Conservation (phyloP, 2,329 filamentous ascomycete genomes). For the Drechslerella coelobrocha region DNA sequence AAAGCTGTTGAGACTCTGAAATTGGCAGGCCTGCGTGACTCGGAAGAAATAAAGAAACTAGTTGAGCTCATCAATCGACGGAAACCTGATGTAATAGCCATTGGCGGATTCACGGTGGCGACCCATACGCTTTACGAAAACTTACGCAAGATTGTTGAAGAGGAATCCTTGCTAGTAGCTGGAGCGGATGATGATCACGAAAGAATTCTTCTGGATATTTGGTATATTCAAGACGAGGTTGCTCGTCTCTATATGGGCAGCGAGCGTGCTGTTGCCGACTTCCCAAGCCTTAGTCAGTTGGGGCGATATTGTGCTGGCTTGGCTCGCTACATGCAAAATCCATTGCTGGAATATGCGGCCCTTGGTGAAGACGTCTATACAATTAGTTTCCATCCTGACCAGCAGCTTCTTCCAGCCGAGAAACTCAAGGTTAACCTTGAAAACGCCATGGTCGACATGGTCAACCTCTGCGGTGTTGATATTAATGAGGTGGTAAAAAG, state of each 20-base stretch:
- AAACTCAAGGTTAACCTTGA: conserved; percentile 86
- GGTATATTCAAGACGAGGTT: conserved; percentile 95
- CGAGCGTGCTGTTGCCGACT: conserved; percentile 76
- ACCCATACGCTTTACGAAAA: conserved; percentile 83
- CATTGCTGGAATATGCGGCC: conserved; percentile 93
- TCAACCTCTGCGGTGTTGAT: conserved; percentile 94
- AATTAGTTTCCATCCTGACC: conserved; percentile 85
- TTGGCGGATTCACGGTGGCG: conserved; percentile 87
- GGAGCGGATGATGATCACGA: conserved; percentile 64
- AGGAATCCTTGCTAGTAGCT: conserved; percentile 70
- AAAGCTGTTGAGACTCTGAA: conserved; percentile 88
- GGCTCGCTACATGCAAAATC: conserved; percentile 91
- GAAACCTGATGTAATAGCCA: conserved; percentile 85
- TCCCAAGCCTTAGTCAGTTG: conserved; percentile 78
- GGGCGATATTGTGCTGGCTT: conserved; percentile 89
- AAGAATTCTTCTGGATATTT: conserved; percentile 81
- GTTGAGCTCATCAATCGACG: conserved; percentile 79
- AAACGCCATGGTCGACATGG: conserved; percentile 97
- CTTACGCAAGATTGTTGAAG: conserved; percentile 76
- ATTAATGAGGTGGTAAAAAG: conserved; percentile 83
- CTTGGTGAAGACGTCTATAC: conserved; percentile 87
- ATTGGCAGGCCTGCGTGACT: conserved; percentile 78
- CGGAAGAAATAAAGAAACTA: conserved; percentile 71
- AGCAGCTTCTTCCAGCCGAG: conserved; percentile 85
- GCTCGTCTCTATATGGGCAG: conserved; percentile 96